Percentiles rank a stretch among this genome's conserved stretches.
phyloP scores from a whole-genome alignment of 2,329 filamentous ascomycete genomes.

The Setomelanomma holmii region DNA sequence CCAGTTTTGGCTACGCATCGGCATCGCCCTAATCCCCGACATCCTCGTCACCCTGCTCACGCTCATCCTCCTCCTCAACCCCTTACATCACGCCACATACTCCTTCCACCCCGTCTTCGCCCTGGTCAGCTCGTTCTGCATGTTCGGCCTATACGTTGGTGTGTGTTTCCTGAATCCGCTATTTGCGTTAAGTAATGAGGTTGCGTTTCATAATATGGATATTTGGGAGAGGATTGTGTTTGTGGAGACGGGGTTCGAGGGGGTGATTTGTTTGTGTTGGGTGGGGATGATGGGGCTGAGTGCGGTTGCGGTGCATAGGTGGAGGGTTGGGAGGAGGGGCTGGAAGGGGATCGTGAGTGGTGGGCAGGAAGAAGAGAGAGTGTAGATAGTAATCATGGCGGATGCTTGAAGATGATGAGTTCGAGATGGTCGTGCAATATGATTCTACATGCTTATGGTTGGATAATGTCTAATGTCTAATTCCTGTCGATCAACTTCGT shows the following conservation, averaged over 20 bases:
- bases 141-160: slow-evolving; percentile 5
- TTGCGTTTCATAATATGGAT: not conserved
- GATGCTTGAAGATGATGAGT: not conserved
- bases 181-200: slow-evolving; percentile 2
- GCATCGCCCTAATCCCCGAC: slow-evolving; percentile 10
- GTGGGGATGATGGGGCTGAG: slow-evolving; percentile 4
- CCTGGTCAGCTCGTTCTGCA: slow-evolving; percentile 4
- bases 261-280: slow-evolving; percentile 2
- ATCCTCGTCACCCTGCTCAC: slow-evolving; percentile 2
- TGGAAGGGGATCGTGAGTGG: not conserved
- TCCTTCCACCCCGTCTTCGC: slow-evolving; percentile 11
- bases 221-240: slow-evolving; percentile 5
- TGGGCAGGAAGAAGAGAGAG: not conserved
- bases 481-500: not conserved
- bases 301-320: slow-evolving; percentile 7
- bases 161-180: slow-evolving; percentile 6
- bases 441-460: too few relatives aligned
- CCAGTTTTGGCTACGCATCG: slow-evolving; percentile 12
- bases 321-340: slow-evolving; percentile 4
- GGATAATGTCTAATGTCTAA: not conserved
- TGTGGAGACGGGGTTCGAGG: slow-evolving; percentile 6
- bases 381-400: not conserved
- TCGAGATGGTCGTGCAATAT: too few relatives aligned
- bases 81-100: slow-evolving; percentile 2
- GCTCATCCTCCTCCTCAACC: slow-evolving; percentile 3